Base-by-base conservation (phyloP, 176 grass and related monocot genomes). In the Rhynchospora breviuscula region DNA sequence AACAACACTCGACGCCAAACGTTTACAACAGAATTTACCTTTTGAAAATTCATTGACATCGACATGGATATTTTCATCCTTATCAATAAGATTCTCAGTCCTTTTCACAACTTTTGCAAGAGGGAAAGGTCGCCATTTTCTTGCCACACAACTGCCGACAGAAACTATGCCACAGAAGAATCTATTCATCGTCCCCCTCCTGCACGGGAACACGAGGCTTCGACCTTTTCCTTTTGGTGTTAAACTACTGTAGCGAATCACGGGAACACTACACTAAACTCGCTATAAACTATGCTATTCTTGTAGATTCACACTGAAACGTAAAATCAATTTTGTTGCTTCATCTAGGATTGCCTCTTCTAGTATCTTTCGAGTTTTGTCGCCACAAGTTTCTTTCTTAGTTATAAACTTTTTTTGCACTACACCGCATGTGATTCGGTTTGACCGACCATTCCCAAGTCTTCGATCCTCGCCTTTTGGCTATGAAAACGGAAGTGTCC, bases 351-450 rank as follows among this genome's bases (percentile, higher is more conserved):
- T 61, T 81, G 78, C 26, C 54, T 81, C 33, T 59, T 80, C 15
- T 48, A 35, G 79, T 49, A 82, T 19, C 56, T 53, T 82, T 29
- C 13, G n/a, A 65, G 59, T 64, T 82, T 47, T 82, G 59, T 64
- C 58, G 33, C 17, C 14, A 44, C 78, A 63, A 46, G 29, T 45
- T 45, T 57, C 19, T 14, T 35, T 59, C 13, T n/a, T 47, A 49
- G 29, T 74, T 49, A 17, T n/a, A 15, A 45, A 49, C 79, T 82
- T 13, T 82, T 13, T 49, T 3, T 51, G 40, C 56, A 67, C n/a
- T 66, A 10, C 58, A 64, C 18, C 79, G 19, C 43, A 81, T 51
- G 58, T 19, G 75, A 79, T 79, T 58, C 75, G 14, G 67, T 58
- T 79, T 79, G 75, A 79, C 75, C 23, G 75, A 79, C 75, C 19